Evolutionary conservation across 2,329 filamentous ascomycete species (phyloP).

Genomic region (Colletotrichum sp.): DNA sequence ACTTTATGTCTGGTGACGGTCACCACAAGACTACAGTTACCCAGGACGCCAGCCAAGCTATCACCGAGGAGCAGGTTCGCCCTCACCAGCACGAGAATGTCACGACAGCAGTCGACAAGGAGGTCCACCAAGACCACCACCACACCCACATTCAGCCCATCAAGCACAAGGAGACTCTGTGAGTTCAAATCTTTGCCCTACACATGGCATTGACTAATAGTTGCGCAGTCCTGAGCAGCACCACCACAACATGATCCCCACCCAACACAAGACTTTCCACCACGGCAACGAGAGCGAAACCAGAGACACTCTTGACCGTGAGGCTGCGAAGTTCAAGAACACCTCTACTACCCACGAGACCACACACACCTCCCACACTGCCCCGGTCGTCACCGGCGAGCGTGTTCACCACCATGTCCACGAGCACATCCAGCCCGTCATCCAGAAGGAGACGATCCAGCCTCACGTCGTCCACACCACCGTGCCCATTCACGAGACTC

Average conservation of each 20-base stretch:
- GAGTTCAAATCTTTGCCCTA: no score
- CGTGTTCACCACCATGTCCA: conserved; percentile 56
- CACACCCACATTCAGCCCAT: conserved; percentile 74
- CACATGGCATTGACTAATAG: no score
- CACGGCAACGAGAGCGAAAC: conserved; percentile 61
- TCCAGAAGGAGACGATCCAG: conserved; percentile 73
- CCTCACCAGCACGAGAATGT: conserved; percentile 67
- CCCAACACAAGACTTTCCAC: conserved; percentile 66
- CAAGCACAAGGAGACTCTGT: conserved; percentile 35
- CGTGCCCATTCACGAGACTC: conserved; percentile 73
- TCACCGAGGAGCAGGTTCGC: conserved; percentile 65
- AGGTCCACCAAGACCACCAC: conserved; percentile 75
- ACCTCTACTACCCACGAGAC: conserved; percentile 32
- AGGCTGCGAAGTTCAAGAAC: conserved; percentile 44
- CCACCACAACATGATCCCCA: conserved; percentile 59
- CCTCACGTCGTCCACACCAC: conserved; percentile 75
- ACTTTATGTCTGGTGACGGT: conserved; percentile 66
- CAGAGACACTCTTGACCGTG: conserved; percentile 51
- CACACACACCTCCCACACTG: conserved; percentile 28
- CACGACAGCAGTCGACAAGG: conserved; percentile 67
- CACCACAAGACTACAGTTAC: conserved; percentile 75
- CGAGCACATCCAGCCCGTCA: conserved; percentile 73
- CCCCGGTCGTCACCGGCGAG: conserved; percentile 31
- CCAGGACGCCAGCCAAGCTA: conserved; percentile 64
- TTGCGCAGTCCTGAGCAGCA: conserved; percentile 67